phyloP scores from a whole-genome alignment of 225 moss, liverwort and hornwort genomes.

The Pseudisothecium myosuroides region DNA sequence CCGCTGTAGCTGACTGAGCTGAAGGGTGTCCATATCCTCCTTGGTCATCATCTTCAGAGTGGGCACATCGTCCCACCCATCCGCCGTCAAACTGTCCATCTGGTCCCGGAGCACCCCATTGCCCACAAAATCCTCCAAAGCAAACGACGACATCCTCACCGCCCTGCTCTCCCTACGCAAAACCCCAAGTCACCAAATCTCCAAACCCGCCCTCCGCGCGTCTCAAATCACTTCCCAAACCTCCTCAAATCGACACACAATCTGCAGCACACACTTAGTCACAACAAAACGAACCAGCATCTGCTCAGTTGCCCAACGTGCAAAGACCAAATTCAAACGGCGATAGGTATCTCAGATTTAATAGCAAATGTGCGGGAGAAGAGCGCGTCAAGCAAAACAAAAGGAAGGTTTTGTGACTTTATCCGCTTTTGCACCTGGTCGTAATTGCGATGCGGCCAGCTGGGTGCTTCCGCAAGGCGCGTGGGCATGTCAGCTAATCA shows the following conservation, averaged over 20 bases:
- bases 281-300: neutral
- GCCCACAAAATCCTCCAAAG: slow-evolving; percentile 72
- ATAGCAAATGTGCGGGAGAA: neutral
- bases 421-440: neutral
- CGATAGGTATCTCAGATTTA: neutral
- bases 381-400: neutral
- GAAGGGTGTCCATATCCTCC: slow-evolving; percentile 71
- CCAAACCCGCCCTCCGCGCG: neutral
- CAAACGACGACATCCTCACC: slow-evolving; percentile 58
- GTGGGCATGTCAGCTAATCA: neutral
- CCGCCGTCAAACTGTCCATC: slow-evolving; percentile 37
- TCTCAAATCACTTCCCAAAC: neutral
- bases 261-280: neutral
- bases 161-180: neutral
- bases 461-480: neutral
- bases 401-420: neutral
- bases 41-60: slow-evolving; percentile 87
- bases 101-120: slow-evolving; percentile 61
- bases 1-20: slow-evolving; percentile 64
- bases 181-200: neutral
- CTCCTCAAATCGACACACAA: neutral
- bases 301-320: too few relatives aligned
- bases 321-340: neutral
- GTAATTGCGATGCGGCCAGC: neutral
- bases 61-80: slow-evolving; percentile 97